Evolutionary conservation across 805 yeast genomes (phyloP), one percentile per base, ranked within the genome.

Genomic region (Wickerhamiella qilinensis): DNA sequence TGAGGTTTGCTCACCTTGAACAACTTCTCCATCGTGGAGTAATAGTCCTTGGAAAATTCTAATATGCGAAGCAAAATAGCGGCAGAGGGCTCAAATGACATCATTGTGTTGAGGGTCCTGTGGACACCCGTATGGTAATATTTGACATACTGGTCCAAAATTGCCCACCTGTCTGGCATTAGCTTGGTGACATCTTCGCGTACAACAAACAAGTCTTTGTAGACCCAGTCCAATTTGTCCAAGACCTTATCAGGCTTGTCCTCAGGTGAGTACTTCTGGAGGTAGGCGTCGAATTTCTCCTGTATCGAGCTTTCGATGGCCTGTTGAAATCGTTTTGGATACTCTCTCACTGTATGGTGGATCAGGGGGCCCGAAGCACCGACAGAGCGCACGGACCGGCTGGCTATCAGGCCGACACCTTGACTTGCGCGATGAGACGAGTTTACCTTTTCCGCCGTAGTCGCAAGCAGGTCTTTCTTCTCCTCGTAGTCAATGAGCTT

Each of bases 401-500:
- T n/a, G n/a, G n/a, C n/a, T 7, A 16, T 5, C 5, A 5, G 33
- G 4, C 11, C 8, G 17, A n/a, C 25, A 32, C n/a, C 11, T 11
- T 16, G 20, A 18, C 9, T 4, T 7, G 25, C 6, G 9, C 11
- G 25, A 6, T 22, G 25, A 6, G 20, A 17, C 11, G n/a, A 8
- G 14, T 30, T 6, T 17, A 30, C 20, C 17, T 15, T 30, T 18
- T 30, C 6, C 12, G 35, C 25, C 12, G 25, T 20, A 19, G 14
- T 25, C 5, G 25, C 14, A 5, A 76, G 74, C 43, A 75, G 56
- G 51, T 91, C 98, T 51, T 82, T 84, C 21, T 69, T 64, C 46
- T 79, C 82, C 56, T 91, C 98, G 45, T 63, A 67, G 45, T 85
- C 93, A 32, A 91, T 65, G 15, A 91, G 71, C 46, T 83, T 80